phyloP scores from a whole-genome alignment of 768 basidiomycete species.

The Calocera cornea region DNA sequence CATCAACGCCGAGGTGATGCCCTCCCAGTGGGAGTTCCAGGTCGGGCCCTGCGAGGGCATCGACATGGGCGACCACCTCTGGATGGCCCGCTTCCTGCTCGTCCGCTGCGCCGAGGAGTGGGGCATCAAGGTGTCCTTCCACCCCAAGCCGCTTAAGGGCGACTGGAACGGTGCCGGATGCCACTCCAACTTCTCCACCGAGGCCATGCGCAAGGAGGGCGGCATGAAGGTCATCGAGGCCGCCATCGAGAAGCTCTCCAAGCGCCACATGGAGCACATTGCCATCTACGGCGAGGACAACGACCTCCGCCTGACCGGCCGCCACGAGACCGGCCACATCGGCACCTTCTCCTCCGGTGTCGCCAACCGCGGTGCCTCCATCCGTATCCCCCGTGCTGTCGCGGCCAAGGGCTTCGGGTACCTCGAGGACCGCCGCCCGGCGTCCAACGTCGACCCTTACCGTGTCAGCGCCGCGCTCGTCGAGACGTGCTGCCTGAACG shows the following conservation, averaged over 20 bases:
- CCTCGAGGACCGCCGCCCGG: slow-evolving; percentile 91
- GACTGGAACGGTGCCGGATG: slow-evolving; percentile 99
- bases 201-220: slow-evolving; percentile 83
- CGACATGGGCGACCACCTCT: slow-evolving; percentile 97
- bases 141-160: slow-evolving; percentile 92
- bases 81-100: slow-evolving; percentile 97
- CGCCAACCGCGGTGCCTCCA: slow-evolving; percentile 93
- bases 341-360: slow-evolving; percentile 83
- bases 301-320: slow-evolving; percentile 86
- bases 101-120: slow-evolving; percentile 94
- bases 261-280: slow-evolving; percentile 88
- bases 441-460: slow-evolving; percentile 87
- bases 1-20: slow-evolving; percentile 99
- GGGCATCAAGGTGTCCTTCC: slow-evolving; percentile 96
- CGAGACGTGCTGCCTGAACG: slow-evolving; percentile 53
- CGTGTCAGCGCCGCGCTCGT: slow-evolving; percentile 81
- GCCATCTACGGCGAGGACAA: slow-evolving; percentile 98
- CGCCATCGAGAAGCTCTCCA: slow-evolving; percentile 84
- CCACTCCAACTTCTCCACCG: slow-evolving; percentile 96
- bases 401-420: slow-evolving; percentile 87
- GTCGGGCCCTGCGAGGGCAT: slow-evolving; percentile 97
- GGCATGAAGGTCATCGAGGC: slow-evolving; percentile 86
- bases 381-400: slow-evolving; percentile 91
- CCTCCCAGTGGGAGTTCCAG: slow-evolving; percentile 99
- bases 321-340: slow-evolving; percentile 96